Percentiles rank a stretch among this genome's conserved stretches.
phyloP scores from a whole-genome alignment of 2,329 filamentous ascomycete species.

The Cercospora citrullina region DNA sequence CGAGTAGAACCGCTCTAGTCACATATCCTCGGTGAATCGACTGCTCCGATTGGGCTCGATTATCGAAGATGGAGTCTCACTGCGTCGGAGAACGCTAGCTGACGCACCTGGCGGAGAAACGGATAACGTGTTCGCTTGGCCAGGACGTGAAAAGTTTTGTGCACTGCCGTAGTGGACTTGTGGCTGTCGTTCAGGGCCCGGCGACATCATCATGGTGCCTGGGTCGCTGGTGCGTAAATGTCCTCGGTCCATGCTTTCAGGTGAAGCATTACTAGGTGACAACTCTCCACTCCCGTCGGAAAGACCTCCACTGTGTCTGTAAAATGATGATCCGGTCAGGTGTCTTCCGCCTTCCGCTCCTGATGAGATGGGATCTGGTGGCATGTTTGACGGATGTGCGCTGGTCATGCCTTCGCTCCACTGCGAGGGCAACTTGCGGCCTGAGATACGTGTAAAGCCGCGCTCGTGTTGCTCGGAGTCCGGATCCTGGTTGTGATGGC shows the following conservation, averaged over 20 bases:
- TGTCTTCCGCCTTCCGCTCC: conserved; percentile 19
- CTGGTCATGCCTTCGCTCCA: conserved; percentile 52
- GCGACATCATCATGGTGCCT: conserved; percentile 35
- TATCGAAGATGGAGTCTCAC: conserved; percentile 25
- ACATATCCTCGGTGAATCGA: conserved; percentile 34
- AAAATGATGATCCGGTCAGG: conserved; percentile 44
- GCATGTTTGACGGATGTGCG: conserved; percentile 23
- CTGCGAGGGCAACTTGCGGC: conserved; percentile 51
- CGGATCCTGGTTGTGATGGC: conserved; percentile 37
- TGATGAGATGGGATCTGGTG: conserved; percentile 19
- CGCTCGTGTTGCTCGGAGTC: conserved; percentile 39
- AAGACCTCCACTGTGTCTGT: conserved; percentile 47
- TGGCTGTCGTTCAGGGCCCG: conserved; percentile 38
- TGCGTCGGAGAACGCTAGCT: conserved; percentile 15
- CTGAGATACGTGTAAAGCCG: conserved; percentile 50
- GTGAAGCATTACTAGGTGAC: conserved; percentile 19
- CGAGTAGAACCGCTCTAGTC: conserved; percentile 21
- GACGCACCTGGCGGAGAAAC: conserved; percentile 20
- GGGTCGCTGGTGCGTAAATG: conserved; percentile 15
- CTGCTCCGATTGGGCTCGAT: conserved; percentile 26
- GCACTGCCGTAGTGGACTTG: conserved; percentile 37
- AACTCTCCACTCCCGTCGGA: conserved; percentile 40
- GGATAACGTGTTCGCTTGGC: conserved; percentile 17
- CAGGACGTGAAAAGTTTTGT: conserved; percentile 29
- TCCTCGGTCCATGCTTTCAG: conserved; percentile 14